These are phyloP conservation scores for Cucumis melo DNA, from an alignment of 306 rosid genomes.

Conservation along the genomic window DNA sequence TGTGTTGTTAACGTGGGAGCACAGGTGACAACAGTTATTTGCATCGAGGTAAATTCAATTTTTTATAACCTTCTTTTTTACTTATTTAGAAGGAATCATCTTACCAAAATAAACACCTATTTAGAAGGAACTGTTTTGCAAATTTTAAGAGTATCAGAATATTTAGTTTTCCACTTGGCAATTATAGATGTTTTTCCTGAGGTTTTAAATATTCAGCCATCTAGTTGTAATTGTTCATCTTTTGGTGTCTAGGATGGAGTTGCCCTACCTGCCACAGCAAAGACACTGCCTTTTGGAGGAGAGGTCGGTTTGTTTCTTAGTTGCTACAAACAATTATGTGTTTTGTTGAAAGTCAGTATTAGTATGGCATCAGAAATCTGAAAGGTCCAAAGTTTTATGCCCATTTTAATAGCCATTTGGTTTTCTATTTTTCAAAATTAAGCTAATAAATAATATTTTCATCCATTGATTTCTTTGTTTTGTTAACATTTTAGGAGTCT, in stretches of 20 bases:
- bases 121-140: neutral
- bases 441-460: neutral
- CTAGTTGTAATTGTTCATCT: slow-evolving; percentile 12
- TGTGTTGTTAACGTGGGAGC: slow-evolving; percentile 90
- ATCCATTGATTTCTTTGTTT: neutral
- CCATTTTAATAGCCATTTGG: neutral
- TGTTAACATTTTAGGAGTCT: neutral
- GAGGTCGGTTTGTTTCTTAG: slow-evolving; percentile 44
- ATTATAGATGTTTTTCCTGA: neutral
- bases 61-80: too few relatives aligned
- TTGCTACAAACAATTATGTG: neutral
- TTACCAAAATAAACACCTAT: too few relatives aligned
- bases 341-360: neutral
- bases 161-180: neutral
- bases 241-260: slow-evolving; percentile 73
- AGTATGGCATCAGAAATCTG: neutral
- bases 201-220: neutral
- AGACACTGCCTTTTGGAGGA: slow-evolving; percentile 91
- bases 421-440: neutral
- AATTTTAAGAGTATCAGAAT: neutral
- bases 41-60: slow-evolving; percentile 62
- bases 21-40: slow-evolving; percentile 81
- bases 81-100: too few relatives aligned
- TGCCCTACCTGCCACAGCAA: slow-evolving; percentile 58
- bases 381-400: neutral